These are phyloP conservation scores for Eimeria necatrix DNA, from an alignment of 169 alveolate species.

Conservation along the genomic window DNA sequence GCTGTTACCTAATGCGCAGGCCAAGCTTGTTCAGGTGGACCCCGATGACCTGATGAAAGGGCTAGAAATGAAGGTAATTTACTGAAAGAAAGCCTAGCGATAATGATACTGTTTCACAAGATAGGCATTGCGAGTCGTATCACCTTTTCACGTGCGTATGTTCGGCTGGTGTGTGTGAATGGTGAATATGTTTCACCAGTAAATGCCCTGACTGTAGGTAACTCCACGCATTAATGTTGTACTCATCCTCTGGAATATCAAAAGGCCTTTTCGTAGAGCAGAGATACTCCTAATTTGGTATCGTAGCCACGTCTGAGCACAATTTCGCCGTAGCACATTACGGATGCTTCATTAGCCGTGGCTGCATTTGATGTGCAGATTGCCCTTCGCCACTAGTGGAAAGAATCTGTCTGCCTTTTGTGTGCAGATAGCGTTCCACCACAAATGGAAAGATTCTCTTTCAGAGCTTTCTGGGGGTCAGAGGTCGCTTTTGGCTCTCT, in stretches of 20 bases:
- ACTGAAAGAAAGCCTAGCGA: background rate
- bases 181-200: too few relatives aligned
- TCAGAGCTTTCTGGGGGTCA: conserved; percentile 87
- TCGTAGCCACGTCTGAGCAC: too few relatives aligned
- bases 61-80: conserved; percentile 88
- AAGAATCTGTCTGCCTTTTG: too few relatives aligned
- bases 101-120: background rate
- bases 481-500: conserved; percentile 97
- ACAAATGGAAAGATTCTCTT: conserved; percentile 95
- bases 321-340: too few relatives aligned
- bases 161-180: background rate
- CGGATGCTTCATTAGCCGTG: too few relatives aligned
- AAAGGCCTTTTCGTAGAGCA: too few relatives aligned
- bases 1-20: conserved; percentile 96
- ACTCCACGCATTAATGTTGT: too few relatives aligned
- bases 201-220: too few relatives aligned
- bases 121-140: background rate
- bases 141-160: background rate
- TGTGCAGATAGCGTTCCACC: conserved; percentile 68
- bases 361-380: too few relatives aligned
- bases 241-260: too few relatives aligned
- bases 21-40: conserved; percentile 93
- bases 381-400: too few relatives aligned
- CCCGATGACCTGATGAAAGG: conserved; percentile 89
- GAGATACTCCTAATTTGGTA: too few relatives aligned